Base-by-base conservation (phyloP, 2,329 filamentous ascomycete genomes). In the Colletotrichum sp. region DNA sequence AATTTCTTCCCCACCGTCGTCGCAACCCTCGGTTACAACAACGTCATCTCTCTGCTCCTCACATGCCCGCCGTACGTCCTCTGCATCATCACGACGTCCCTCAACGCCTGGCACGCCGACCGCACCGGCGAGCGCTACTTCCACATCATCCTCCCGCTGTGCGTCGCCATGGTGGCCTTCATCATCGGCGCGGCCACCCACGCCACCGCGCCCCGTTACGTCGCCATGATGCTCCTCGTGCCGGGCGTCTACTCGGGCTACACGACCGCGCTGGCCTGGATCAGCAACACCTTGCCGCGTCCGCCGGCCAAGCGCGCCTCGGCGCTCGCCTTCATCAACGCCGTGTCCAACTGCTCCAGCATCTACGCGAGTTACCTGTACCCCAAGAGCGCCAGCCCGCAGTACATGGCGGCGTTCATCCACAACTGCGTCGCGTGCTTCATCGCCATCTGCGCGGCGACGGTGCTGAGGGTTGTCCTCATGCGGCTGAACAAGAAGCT, bases 251-350 rank as follows among this genome's bases (percentile, higher is more conserved):
- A 77, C 49, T 57, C 74, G 2, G 74, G 74, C 2, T 95, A 92
- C 81, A 93, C 93, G 3, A 92, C 94, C 2, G 88, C 89, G 4
- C 86, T 95, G 7, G 89, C 92, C 6, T 96, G 94, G 94, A 95
- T 96, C 77, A 91, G 90, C 59, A 95, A 94, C 81, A 92, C 92
- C 1, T 88, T 96, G 72, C 94, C 94, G 1, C 90, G 94, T 7
- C 95, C 95, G 5, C 93, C 94, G 0, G 92, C 94, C 3, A 96
- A 96, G 86, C 90, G 94, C 76, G 88, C 88, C 2, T 87, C 93
- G 0, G 94, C 93, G 0, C 83, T 96, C 7, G 95, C 94, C 1
- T 92, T 93, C 77, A 95, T 96, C 84, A 96, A 96, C 81, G 92
- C 93, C 49, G 76, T 81, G 15, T 79, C 78, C 10, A 83, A 96